Evolutionary conservation across 331 rosid species (phyloP).

Genomic region (Prunus yedoensis): DNA sequence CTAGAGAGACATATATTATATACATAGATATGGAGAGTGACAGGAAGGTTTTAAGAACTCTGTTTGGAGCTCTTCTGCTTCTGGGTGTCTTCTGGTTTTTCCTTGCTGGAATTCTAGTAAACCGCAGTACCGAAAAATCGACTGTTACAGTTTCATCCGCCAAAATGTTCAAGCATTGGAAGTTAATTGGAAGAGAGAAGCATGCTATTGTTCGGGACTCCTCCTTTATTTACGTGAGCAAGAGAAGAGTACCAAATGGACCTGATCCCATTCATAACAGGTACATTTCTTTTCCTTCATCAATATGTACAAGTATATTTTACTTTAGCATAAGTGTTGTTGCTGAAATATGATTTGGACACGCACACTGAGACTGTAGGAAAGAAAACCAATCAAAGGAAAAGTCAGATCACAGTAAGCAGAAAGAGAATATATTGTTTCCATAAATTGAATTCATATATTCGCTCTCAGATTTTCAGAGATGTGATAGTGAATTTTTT

Average conservation of each 20-base stretch:
- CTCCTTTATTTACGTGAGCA: conserved; percentile 65
- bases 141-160: conserved; percentile 39
- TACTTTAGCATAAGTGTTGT: neutral
- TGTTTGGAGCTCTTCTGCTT: conserved; percentile 58
- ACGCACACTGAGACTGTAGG: conserved; percentile 3
- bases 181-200: conserved; percentile 56
- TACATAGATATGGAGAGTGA: conserved; percentile 42
- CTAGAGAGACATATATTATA: conserved; percentile 10
- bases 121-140: conserved; percentile 34
- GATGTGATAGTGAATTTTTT: conserved; percentile 5
- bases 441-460: conserved; percentile 7
- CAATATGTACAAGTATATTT: neutral
- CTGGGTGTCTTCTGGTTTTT: conserved; percentile 64
- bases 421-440: conserved; percentile 9
- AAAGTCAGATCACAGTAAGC: conserved; percentile 14
- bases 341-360: conserved; percentile 8
- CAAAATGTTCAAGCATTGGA: conserved; percentile 63
- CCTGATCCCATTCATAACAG: conserved; percentile 99
- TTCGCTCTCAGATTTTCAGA: conserved; percentile 16
- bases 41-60: conserved; percentile 41
- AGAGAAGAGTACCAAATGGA: conserved; percentile 97
- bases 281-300: conserved; percentile 36
- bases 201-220: conserved; percentile 50
- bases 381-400: conserved; percentile 2
- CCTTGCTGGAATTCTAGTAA: conserved; percentile 52